A percentile compares a stretch with the other conserved stretches of the same genome.
phyloP scores from a whole-genome alignment of 805 yeast genomes.

The Candida maesae region DNA sequence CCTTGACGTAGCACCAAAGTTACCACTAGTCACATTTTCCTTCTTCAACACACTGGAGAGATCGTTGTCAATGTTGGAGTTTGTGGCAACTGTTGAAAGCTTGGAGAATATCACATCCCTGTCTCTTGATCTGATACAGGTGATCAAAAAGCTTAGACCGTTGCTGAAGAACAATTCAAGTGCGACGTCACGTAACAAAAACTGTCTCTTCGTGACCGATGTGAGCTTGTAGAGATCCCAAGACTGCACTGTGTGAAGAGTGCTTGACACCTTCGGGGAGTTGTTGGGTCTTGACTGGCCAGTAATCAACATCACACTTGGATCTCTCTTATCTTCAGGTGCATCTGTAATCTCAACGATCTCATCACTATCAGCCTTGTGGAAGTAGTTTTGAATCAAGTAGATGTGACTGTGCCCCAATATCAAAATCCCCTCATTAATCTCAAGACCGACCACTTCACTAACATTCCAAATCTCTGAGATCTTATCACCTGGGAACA shows the following conservation, averaged over 20 bases:
- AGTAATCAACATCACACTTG: slow-evolving; percentile 60
- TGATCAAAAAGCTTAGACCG: slow-evolving; percentile 67
- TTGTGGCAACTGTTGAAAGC: slow-evolving; percentile 46
- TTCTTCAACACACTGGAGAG: slow-evolving; percentile 50
- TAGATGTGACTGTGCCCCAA: slow-evolving; percentile 64
- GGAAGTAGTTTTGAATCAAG: slow-evolving; percentile 66
- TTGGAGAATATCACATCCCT: slow-evolving; percentile 55
- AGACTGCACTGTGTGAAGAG: slow-evolving; percentile 45
- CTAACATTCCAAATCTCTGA: slow-evolving; percentile 73
- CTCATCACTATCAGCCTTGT: slow-evolving; percentile 45
- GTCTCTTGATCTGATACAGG: slow-evolving; percentile 48
- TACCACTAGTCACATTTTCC: slow-evolving; percentile 33
- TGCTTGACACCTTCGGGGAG: slow-evolving; percentile 17
- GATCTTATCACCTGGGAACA: slow-evolving; percentile 68
- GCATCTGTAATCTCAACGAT: slow-evolving; percentile 66
- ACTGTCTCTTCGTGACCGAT: slow-evolving; percentile 69
- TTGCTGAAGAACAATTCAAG: slow-evolving; percentile 71
- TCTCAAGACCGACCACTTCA: slow-evolving; percentile 70
- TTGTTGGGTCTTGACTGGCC: slow-evolving; percentile 36
- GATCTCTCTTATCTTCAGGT: slow-evolving; percentile 58
- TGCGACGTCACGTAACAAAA: slow-evolving; percentile 75
- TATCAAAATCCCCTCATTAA: slow-evolving; percentile 71
- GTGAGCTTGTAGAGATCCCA: slow-evolving; percentile 63
- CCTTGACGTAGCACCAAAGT: slow-evolving; percentile 31
- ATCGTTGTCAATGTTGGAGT: slow-evolving; percentile 50